A percentile compares a stretch with the other conserved stretches of the same genome.
phyloP scores from a whole-genome alignment of 2,329 filamentous ascomycete genomes.

The Cryphonectria carpinicola region DNA sequence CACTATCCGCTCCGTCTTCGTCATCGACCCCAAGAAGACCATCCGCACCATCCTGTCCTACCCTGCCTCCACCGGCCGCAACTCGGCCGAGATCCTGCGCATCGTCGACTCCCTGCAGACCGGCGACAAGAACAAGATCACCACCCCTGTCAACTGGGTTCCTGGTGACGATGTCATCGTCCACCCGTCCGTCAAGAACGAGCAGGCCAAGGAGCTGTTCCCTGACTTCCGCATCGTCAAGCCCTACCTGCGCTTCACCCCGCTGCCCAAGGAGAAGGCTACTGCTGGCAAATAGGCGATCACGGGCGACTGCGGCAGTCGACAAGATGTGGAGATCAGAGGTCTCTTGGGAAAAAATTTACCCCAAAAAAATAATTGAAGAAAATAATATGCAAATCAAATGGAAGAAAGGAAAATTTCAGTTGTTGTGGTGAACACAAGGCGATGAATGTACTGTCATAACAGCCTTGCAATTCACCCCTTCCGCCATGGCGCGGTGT shows the following conservation, averaged over 20 bases:
- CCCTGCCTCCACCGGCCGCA: slow-evolving; percentile 86
- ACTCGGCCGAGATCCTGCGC: slow-evolving; percentile 77
- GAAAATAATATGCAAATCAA: neutral
- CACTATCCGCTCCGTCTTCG: slow-evolving; percentile 92
- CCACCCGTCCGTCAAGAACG: slow-evolving; percentile 78
- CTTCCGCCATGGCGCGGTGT: neutral
- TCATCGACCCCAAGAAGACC: slow-evolving; percentile 93
- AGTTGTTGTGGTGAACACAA: neutral
- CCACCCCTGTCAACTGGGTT: slow-evolving; percentile 89
- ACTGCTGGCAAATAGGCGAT: slow-evolving; percentile 37
- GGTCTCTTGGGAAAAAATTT: neutral
- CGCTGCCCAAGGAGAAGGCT: slow-evolving; percentile 60
- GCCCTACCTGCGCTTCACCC: slow-evolving; percentile 76
- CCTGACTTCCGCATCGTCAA: slow-evolving; percentile 72
- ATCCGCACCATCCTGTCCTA: slow-evolving; percentile 92
- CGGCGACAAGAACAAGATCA: slow-evolving; percentile 85
- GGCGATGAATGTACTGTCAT: neutral
- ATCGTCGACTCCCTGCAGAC: slow-evolving; percentile 80
- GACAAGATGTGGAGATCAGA: neutral
- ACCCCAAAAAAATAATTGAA: neutral
- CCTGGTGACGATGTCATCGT: slow-evolving; percentile 92
- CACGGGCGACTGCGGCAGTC: too few species aligned
- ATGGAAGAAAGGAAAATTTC: neutral
- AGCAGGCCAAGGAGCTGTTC: slow-evolving; percentile 87
- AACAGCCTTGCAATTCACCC: neutral